phyloP scores from a whole-genome alignment of 2,329 filamentous ascomycete species.

The Trichoderma hamatum region DNA sequence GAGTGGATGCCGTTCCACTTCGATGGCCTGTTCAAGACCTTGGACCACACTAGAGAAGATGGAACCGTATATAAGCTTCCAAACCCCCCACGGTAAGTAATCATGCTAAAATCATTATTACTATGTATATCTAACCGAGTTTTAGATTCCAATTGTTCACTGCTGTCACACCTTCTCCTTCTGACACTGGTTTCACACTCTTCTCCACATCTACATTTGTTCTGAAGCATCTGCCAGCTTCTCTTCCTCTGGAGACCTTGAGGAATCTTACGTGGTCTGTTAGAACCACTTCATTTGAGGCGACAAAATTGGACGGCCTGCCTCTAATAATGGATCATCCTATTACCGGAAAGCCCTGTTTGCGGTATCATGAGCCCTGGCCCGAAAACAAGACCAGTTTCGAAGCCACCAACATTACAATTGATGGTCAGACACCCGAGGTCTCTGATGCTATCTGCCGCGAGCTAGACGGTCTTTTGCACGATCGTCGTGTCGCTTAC shows the following conservation, averaged over 20 bases:
- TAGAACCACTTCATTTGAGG: not conserved
- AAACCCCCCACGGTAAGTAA: not conserved
- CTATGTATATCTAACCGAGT: not conserved
- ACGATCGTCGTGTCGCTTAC: slow-evolving; percentile 50
- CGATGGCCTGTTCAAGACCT: not conserved
- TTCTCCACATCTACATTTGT: slow-evolving; percentile 46
- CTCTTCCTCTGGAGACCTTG: not conserved
- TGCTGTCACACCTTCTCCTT: not conserved
- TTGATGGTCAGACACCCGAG: slow-evolving; percentile 46
- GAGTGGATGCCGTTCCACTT: not conserved
- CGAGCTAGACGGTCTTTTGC: slow-evolving; percentile 41
- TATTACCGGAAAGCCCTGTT: slow-evolving; percentile 48
- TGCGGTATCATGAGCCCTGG: slow-evolving; percentile 60
- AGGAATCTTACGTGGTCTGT: not conserved
- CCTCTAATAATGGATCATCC: slow-evolving; percentile 51
- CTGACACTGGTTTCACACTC: not conserved
- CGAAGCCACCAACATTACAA: slow-evolving; percentile 47
- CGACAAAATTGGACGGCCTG: not conserved
- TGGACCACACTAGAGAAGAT: not conserved
- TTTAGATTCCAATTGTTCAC: not conserved
- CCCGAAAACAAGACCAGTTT: slow-evolving; percentile 53
- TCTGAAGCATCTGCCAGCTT: not conserved
- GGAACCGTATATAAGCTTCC: not conserved
- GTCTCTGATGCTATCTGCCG: slow-evolving; percentile 46
- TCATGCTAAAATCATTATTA: not conserved